phyloP scores from a whole-genome alignment of 2,329 filamentous ascomycete species.

The Thielaviopsis populi region DNA sequence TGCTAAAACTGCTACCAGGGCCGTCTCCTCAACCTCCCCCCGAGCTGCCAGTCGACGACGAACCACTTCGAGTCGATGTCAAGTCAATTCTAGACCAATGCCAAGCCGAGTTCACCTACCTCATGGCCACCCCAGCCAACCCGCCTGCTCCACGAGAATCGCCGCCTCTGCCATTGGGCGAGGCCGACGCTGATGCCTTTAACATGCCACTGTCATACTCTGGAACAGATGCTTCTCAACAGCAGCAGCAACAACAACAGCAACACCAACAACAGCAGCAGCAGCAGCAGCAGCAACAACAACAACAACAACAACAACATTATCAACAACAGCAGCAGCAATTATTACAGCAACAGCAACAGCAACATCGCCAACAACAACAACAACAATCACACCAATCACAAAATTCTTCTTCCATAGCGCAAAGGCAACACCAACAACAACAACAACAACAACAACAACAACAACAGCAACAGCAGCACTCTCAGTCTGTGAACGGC shows the following conservation, averaged over 20 bases:
- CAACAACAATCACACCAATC: slow-evolving; percentile 3
- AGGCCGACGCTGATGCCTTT: slow-evolving; percentile 28
- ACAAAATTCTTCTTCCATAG: slow-evolving; percentile 23
- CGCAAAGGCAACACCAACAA: slow-evolving; percentile 10
- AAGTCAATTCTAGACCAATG: slow-evolving; percentile 50
- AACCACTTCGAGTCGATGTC: slow-evolving; percentile 36
- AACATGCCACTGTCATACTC: slow-evolving; percentile 30
- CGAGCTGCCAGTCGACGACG: slow-evolving; percentile 33
- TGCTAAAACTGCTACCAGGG: slow-evolving; percentile 9
- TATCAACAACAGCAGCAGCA: neutral
- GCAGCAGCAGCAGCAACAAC: slow-evolving; percentile 9
- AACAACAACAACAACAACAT: slow-evolving; percentile 21
- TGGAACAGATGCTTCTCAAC: neutral
- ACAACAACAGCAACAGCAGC: slow-evolving; percentile 27
- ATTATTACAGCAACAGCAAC: slow-evolving; percentile 25
- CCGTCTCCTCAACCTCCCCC: slow-evolving; percentile 18
- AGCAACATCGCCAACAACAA: neutral
- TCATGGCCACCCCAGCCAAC: slow-evolving; percentile 53
- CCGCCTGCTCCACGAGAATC: slow-evolving; percentile 50
- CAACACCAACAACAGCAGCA: slow-evolving; percentile 14
- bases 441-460: slow-evolving; percentile 36
- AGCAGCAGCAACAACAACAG: slow-evolving; percentile 13
- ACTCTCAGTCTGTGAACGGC: slow-evolving; percentile 21
- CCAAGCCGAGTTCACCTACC: slow-evolving; percentile 50
- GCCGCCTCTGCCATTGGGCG: slow-evolving; percentile 32